These are phyloP conservation scores for Platanthera guangdongensis DNA, from an alignment of 106 monocot species.

Conservation along the genomic window DNA sequence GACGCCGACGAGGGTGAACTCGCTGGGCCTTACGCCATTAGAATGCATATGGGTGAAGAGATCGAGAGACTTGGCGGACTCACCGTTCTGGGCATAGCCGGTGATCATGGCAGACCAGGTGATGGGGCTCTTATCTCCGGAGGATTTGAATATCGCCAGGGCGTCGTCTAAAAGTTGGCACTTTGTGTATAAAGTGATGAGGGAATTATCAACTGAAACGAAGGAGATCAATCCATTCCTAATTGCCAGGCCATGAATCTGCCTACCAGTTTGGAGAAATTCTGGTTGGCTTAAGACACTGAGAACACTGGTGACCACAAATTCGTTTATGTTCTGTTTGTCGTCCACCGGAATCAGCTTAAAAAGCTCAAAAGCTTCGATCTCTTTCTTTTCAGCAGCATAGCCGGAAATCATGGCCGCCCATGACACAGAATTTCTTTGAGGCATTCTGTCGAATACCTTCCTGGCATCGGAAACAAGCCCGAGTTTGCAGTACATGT, in stretches of 20 bases:
- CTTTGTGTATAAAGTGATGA: slow-evolving; percentile 55
- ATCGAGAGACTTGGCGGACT: slow-evolving; percentile 24
- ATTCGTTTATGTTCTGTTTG: slow-evolving; percentile 36
- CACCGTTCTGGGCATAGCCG: slow-evolving; percentile 54
- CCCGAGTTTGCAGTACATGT: slow-evolving; percentile 53
- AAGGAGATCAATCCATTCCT: slow-evolving; percentile 39
- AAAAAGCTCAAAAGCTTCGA: slow-evolving; percentile 42
- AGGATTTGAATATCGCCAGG: slow-evolving; percentile 29
- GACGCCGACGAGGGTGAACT: slow-evolving; percentile 64
- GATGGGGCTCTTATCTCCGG: slow-evolving; percentile 32
- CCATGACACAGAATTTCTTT: slow-evolving; percentile 51
- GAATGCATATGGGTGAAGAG: slow-evolving; percentile 47
- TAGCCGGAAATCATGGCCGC: slow-evolving; percentile 58
- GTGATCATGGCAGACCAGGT: slow-evolving; percentile 77
- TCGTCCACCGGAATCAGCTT: slow-evolving; percentile 26
- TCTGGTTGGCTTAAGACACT: slow-evolving; percentile 27
- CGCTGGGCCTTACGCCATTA: slow-evolving; percentile 31
- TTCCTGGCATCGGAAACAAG: slow-evolving; percentile 34
- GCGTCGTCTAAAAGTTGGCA: slow-evolving; percentile 43
- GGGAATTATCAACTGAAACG: slow-evolving; percentile 46
- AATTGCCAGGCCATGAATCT: slow-evolving; percentile 28
- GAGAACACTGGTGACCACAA: slow-evolving; percentile 47
- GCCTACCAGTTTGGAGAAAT: slow-evolving; percentile 31
- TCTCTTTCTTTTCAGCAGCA: slow-evolving; percentile 16
- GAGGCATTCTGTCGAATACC: slow-evolving; percentile 59